Base-by-base conservation (phyloP, 441 rosid genomes). In the Sinapis alba region DNA sequence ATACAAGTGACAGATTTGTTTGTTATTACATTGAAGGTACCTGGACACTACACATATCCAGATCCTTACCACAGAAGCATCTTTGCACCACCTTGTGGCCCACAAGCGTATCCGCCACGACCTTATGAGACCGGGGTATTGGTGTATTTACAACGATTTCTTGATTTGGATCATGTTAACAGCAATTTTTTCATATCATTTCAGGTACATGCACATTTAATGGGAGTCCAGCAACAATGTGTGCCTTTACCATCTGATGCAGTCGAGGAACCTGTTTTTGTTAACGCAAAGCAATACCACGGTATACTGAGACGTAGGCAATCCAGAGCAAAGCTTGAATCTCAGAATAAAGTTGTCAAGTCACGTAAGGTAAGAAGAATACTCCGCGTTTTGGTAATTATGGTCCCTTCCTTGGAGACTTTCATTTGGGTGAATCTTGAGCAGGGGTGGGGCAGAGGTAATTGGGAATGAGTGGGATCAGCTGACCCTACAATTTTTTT, bases 171-270 rank as follows among this genome's bases (percentile, higher is more conserved):
- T 67, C 2, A 9, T 67, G 27, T 45, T 21, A 61, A 68, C 32
- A 68, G 10, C 30, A 11, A n/a, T n/a, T 15, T 6, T 11, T 59
- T 32, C 62, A 18, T 24, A 75, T 68, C 15, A 41, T 74, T 74
- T 67, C 79, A 89, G 97, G 93, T 89, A 71, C 93, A 90, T 80
- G 81, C 90, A 73, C 97, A 94, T 85, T 81, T 92, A 18, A 90
- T 94, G 97, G 96, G 93, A 78, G 84, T 92, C 70, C 98, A 94
- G 84, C 97, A 92, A 81, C 93, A 90, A 80, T 97, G 93, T 78
- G 91, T 92, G 76, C 97, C 96, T 50, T 79, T 94, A 77, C 91
- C 96, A 76, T 81, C 97, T 34, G 97, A 87, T 77, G 87, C 93
- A 67, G 88, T 92, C 62, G 98, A 94, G 79, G 98, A 94, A 72